These are phyloP conservation scores for Ustilago vetiveriae DNA, from an alignment of 1,284 basidiomycete genomes.

Conservation along the genomic window DNA sequence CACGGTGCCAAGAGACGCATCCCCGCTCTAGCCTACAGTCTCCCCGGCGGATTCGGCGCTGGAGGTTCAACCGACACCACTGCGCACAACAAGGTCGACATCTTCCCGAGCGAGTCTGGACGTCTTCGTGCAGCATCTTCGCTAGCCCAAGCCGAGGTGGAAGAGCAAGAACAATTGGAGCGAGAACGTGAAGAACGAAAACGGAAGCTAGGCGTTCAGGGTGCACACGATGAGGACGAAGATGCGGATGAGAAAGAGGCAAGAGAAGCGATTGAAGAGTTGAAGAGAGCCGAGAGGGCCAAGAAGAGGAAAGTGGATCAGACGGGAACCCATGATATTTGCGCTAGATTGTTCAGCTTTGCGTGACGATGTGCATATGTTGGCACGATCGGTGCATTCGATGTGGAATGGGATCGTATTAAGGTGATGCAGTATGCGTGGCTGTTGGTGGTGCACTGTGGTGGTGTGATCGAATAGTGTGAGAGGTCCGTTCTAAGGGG, in stretches of 20 bases:
- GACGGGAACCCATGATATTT: conserved; percentile 41
- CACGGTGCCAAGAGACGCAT: conserved; percentile 2
- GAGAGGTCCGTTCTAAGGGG: no score
- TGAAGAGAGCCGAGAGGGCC: conserved; percentile 37
- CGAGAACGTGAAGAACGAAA: conserved; percentile 27
- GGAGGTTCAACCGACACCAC: conserved; percentile 25
- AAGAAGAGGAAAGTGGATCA: conserved; percentile 45
- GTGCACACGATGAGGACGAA: conserved; percentile 20
- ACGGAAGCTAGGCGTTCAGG: conserved; percentile 18
- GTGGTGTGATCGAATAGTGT: no score
- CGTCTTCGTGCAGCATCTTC: conserved; percentile 12
- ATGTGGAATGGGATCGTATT: no score
- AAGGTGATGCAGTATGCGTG: no score
- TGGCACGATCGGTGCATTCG: no score
- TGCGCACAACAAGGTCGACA: conserved; percentile 22
- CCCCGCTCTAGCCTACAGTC: conserved; percentile 30
- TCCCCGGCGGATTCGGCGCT: conserved; percentile 41
- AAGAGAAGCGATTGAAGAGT: conserved; percentile 38
- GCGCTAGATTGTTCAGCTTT: conserved; percentile 42
- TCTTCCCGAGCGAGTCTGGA: conserved; percentile 34
- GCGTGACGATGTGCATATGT: conserved; percentile 7
- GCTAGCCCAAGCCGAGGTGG: conserved; percentile 19
- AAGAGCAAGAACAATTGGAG: conserved; percentile 25
- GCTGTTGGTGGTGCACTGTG: no score
- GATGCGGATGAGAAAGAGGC: conserved; percentile 36